Evolutionary conservation across 306 rosid species (phyloP), one percentile per base, ranked within the genome.

Genomic region (Comarum palustre): DNA sequence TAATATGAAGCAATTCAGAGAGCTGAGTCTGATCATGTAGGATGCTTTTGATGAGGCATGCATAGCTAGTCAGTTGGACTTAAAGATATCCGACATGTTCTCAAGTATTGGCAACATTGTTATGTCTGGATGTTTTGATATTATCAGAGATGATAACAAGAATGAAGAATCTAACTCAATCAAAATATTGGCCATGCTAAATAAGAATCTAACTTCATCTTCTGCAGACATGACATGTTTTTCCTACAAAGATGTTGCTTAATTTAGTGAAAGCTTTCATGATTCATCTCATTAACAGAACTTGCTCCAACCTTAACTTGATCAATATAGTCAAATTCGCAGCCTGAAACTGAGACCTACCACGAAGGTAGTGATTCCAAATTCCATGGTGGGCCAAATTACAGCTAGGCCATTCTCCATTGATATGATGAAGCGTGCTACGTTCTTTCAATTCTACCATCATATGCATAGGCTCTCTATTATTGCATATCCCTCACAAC

Each of bases 341-440:
- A 62, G 71, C 59, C 36, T 3, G 66, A 31, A 16, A 45, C 16
- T 8, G 36, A 55, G 57, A 71, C 68, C 82, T 47, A 59, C 68
- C 66, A 61, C 58, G 67, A 50, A 73, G 63, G 36, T 25, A 58
- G 63, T 24, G 54, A 52, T 66, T 68, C 65, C 38, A 75, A 74
- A 66, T 70, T 60, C 42, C n/a, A 42, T 24, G 77, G 88, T 80
- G 79, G 84, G 78, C 81, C 73, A 78, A 45, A 43, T 55, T 47
- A 71, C 86, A 82, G 86, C 86, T 45, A 74, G 70, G 83, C 81
- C 87, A 81, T 71, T 47, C 22, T 72, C 73, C 80, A 46, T 59
- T 11, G 77, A 50, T 62, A 75, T 69, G 68, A 73, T 78, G 72
- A 54, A 55, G 75, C 82, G 75, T 84, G 82, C 51, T 65, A 65